Conservation (phyloP, 2,329 filamentous ascomycete species). For the Aquanectria penicillioides region DNA sequence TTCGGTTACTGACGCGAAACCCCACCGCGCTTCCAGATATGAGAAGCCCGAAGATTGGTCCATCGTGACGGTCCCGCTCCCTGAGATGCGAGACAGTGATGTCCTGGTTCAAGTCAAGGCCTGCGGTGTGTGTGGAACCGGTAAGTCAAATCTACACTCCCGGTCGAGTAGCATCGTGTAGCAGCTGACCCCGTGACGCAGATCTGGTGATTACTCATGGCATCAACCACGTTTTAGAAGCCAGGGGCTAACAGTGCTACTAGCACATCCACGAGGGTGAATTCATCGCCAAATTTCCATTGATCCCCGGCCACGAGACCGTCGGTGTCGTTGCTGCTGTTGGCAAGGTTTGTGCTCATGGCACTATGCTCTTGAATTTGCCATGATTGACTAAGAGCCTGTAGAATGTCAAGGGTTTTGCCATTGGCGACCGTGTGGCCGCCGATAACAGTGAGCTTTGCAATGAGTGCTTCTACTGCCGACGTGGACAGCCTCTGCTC, state of each 20-base stretch:
- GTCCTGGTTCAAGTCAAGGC: conserved; percentile 74
- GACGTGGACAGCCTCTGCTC: conserved; percentile 72
- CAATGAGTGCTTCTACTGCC: conserved; percentile 78
- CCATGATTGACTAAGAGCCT: conserved; percentile 5
- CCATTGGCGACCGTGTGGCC: conserved; percentile 71
- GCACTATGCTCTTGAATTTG: background rate
- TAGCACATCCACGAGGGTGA: conserved; percentile 74
- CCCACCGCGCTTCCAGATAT: conserved; percentile 53
- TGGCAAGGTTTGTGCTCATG: conserved; percentile 49
- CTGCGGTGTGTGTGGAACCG: conserved; percentile 70
- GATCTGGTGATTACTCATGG: conserved; percentile 47
- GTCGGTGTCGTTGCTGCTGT: conserved; percentile 71
- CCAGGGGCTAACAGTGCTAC: conserved; percentile 11
- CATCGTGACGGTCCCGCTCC: conserved; percentile 71
- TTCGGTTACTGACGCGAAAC: conserved; percentile 17
- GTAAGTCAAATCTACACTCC: conserved; percentile 46
- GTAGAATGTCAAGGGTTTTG: conserved; percentile 67
- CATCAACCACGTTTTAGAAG: background rate
- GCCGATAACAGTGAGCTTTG: conserved; percentile 75
- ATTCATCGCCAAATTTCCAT: conserved; percentile 71
- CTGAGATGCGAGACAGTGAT: conserved; percentile 67
- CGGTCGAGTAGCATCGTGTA: background rate
- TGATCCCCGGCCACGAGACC: conserved; percentile 76
- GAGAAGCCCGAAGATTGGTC: conserved; percentile 70
- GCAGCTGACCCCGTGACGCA: conserved; percentile 39